Percentiles rank a stretch among this genome's conserved stretches.
Evolutionary conservation across 306 rosid species (phyloP).

Genomic region (Glycine tomentella): DNA sequence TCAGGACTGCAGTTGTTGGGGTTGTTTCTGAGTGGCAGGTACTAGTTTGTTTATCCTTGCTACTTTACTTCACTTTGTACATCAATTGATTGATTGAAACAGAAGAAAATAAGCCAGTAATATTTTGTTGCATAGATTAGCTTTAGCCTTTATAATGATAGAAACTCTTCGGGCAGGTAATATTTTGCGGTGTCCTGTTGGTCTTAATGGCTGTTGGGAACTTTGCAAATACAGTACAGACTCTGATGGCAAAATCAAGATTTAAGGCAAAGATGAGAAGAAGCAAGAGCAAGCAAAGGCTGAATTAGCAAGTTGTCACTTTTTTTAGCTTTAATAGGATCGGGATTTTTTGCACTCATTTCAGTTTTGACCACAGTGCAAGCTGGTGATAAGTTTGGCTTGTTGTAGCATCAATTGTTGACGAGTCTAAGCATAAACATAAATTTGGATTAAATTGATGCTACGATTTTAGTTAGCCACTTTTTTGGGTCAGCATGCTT

Average conservation of each 20-base stretch:
- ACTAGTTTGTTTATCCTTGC: slow-evolving; percentile 39
- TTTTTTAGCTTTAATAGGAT: slow-evolving; percentile 41
- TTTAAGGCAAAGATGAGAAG: slow-evolving; percentile 97
- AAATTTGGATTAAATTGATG: slow-evolving; percentile 45
- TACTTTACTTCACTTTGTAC: slow-evolving; percentile 24
- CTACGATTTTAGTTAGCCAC: slow-evolving; percentile 37
- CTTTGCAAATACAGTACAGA: slow-evolving; percentile 88
- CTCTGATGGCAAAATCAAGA: slow-evolving; percentile 84
- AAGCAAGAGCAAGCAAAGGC: slow-evolving; percentile 88
- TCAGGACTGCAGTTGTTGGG: slow-evolving; percentile 73
- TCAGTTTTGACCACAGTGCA: slow-evolving; percentile 59
- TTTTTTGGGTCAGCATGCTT: slow-evolving; percentile 30
- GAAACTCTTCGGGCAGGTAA: slow-evolving; percentile 71
- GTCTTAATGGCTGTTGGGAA: slow-evolving; percentile 94
- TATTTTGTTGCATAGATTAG: slow-evolving; percentile 26
- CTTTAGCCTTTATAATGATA: slow-evolving; percentile 18
- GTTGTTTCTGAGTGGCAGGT: slow-evolving; percentile 97
- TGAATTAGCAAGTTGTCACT: slow-evolving; percentile 54
- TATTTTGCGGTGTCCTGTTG: slow-evolving; percentile 80
- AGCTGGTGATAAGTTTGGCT: slow-evolving; percentile 53
- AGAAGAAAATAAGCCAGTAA: slow-evolving; percentile 18
- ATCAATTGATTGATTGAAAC: background rate
- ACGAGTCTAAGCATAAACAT: slow-evolving; percentile 46
- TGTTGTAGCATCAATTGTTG: slow-evolving; percentile 49
- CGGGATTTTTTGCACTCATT: slow-evolving; percentile 44